phyloP scores from a whole-genome alignment of 306 rosid genomes.

The Dalbergia oliveri region DNA sequence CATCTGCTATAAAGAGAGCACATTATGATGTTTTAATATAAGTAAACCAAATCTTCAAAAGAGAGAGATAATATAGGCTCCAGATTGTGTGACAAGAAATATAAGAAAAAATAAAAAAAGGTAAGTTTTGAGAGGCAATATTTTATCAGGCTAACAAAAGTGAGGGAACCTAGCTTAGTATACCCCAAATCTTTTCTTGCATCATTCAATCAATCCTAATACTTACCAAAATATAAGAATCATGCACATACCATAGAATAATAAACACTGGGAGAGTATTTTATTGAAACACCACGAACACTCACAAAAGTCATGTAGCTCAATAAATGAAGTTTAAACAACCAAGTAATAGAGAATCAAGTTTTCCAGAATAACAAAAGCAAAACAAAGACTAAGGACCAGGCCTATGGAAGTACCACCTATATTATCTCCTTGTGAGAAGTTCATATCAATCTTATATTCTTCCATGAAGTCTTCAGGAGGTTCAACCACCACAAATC shows the following conservation, averaged over 20 bases:
- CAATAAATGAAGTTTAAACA: background rate
- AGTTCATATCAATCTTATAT: constrained; percentile 43
- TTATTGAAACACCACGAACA: background rate
- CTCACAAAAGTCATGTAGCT: constrained; percentile 12
- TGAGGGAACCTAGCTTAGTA: background rate
- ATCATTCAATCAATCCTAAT: constrained; percentile 31
- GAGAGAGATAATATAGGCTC: constrained; percentile 27
- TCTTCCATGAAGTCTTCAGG: constrained; percentile 54
- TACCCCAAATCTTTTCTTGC: constrained; percentile 2
- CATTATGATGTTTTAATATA: background rate
- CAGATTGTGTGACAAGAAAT: constrained; percentile 25
- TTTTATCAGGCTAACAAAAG: background rate
- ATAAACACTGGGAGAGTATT: background rate
- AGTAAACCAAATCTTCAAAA: constrained; percentile 22
- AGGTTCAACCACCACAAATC: constrained; percentile 66
- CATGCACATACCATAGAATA: constrained; percentile 1
- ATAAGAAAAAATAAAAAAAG: background rate
- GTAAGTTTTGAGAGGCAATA: constrained; percentile 16
- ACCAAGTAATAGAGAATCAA: background rate
- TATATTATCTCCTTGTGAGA: constrained; percentile 42
- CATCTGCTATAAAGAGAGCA: constrained; percentile 53
- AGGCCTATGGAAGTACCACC: constrained; percentile 58
- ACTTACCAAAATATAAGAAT: background rate
- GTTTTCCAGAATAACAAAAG: constrained; percentile 21
- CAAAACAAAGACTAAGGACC: constrained; percentile 21